Percentiles rank a stretch among this genome's conserved stretches.
Conservation (phyloP, 1,139 yeast genomes). For the Yamadazyma friedrichii region DNA sequence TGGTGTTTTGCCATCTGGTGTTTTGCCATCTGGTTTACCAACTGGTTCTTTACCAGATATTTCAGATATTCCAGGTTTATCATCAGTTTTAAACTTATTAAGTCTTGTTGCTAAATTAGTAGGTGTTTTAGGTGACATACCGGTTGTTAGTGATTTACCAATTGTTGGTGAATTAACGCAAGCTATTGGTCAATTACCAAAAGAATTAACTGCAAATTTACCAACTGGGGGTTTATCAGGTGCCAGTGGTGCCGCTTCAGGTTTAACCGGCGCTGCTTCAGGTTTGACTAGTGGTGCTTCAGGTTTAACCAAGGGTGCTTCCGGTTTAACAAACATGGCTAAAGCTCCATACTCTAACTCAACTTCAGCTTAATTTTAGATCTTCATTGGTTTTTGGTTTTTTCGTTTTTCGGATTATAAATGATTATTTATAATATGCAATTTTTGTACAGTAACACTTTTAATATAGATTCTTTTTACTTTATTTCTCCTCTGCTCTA, state of each 20-base stretch:
- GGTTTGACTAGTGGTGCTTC: not conserved
- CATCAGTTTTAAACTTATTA: conserved; percentile 1
- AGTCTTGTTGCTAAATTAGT: conserved; percentile 4
- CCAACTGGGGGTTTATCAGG: conserved; percentile 1
- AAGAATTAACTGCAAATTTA: conserved; percentile 1
- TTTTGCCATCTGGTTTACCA: conserved; percentile 5
- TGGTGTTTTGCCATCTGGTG: no score
- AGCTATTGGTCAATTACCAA: conserved; percentile 8
- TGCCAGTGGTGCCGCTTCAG: not conserved
- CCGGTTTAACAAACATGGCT: conserved; percentile 2
- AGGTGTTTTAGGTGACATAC: conserved; percentile 7
- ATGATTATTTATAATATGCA: not conserved
- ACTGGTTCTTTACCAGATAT: conserved; percentile 2
- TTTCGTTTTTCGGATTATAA: conserved; percentile 2
- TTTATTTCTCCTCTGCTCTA: no score
- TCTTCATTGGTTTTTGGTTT: not conserved
- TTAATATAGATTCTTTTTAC: no score
- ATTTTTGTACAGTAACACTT: no score
- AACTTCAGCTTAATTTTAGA: not conserved
- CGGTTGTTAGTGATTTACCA: conserved; percentile 7
- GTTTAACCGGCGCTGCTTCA: conserved; percentile 1
- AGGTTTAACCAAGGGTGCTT: not conserved
- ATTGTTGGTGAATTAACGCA: conserved; percentile 7
- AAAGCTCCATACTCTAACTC: conserved; percentile 4
- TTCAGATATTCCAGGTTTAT: conserved; percentile 5